Percentiles rank a stretch among this genome's conserved stretches.
Conservation (phyloP, 371 early-diverging fungal genomes). For the Mucor racemosus region DNA sequence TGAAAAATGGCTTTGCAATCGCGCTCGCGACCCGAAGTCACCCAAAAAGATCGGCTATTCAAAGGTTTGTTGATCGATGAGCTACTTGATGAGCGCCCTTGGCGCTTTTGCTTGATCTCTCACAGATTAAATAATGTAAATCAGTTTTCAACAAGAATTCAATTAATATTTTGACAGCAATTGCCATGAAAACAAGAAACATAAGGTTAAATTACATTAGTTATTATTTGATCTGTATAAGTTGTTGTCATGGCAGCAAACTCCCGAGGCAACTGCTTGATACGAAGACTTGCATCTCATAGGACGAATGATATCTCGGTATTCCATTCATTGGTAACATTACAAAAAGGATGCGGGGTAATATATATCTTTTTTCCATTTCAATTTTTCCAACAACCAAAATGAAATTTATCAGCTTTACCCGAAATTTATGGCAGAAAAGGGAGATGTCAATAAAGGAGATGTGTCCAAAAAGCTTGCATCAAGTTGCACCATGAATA, state of each 20-base stretch:
- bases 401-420: background rate
- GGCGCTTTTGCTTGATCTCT: too few species aligned
- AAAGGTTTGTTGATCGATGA: too few species aligned
- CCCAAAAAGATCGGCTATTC: background rate
- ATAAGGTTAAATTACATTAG: too few species aligned
- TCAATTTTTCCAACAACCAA: background rate
- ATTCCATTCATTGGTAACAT: background rate
- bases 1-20: background rate
- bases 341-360: conserved; percentile 1
- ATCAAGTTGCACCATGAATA: background rate
- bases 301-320: background rate
- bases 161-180: too few species aligned
- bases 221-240: background rate
- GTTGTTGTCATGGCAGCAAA: background rate
- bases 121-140: too few species aligned
- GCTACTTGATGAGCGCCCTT: too few species aligned
- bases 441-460: too few species aligned
- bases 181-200: too few species aligned
- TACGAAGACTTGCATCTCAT: background rate
- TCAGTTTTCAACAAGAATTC: too few species aligned
- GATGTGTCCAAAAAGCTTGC: too few species aligned
- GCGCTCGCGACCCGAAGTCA: background rate
- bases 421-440: too few species aligned
- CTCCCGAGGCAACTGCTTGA: background rate
- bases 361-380: background rate